phyloP scores from a whole-genome alignment of 2,329 filamentous ascomycete species.

The Orbilia ellipsospora region DNA sequence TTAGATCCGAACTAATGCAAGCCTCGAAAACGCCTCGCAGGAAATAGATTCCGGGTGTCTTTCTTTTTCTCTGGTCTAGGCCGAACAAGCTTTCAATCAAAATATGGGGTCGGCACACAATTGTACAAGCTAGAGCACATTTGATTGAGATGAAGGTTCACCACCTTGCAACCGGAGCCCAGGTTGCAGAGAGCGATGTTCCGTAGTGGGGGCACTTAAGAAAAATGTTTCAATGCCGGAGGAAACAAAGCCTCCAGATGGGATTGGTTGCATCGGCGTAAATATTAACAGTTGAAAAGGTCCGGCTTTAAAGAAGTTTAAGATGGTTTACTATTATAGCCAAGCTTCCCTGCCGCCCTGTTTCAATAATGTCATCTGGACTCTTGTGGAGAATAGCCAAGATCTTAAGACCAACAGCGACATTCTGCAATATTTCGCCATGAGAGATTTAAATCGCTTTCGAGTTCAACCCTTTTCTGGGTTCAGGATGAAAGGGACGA shows the following conservation, averaged over 20 bases:
- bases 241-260: conserved; percentile 21
- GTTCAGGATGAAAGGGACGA: neutral
- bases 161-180: no score
- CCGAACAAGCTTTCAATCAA: neutral
- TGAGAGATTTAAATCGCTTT: conserved; percentile 1
- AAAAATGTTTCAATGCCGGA: conserved; percentile 28
- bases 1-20: conserved; percentile 48
- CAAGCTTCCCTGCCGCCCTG: neutral
- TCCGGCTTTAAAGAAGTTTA: conserved; percentile 1
- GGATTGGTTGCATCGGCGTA: conserved; percentile 30
- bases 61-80: neutral
- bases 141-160: conserved; percentile 10
- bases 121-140: neutral
- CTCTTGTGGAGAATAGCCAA: conserved; percentile 22
- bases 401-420: neutral
- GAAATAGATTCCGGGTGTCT: conserved; percentile 47
- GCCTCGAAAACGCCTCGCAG: conserved; percentile 48
- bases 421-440: conserved; percentile 12
- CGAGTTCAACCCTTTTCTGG: neutral
- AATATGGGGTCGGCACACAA: no score
- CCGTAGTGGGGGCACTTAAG: conserved; percentile 10
- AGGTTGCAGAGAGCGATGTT: conserved; percentile 18
- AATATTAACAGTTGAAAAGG: neutral
- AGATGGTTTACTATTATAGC: conserved; percentile 1
- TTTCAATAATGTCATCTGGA: conserved; percentile 25